These are phyloP conservation scores for Yarrowia sp. DNA, from an alignment of 805 yeast genomes.

Conservation along the genomic window DNA sequence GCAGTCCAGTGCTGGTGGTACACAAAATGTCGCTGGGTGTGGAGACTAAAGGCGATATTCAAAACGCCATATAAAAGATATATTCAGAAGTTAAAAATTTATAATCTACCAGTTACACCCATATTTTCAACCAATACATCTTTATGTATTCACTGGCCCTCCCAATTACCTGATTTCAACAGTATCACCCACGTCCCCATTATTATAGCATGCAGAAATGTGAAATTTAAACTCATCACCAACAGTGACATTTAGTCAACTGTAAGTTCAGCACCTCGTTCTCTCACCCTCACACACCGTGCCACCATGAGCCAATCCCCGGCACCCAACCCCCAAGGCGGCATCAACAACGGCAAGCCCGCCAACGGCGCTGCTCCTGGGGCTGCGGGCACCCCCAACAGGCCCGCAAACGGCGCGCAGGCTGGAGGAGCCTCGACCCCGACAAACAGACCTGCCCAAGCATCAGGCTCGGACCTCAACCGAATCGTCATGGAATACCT, in stretches of 20 bases:
- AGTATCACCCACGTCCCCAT: neutral
- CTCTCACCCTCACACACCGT: neutral
- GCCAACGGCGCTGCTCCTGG: constrained; percentile 34
- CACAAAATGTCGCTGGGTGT: no score
- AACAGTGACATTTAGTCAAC: constrained; percentile 12
- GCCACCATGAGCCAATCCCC: constrained; percentile 38
- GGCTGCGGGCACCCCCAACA: constrained; percentile 34
- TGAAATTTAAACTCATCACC: constrained; percentile 32
- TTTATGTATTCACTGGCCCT: no score
- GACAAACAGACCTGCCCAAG: constrained; percentile 36
- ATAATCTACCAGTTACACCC: neutral
- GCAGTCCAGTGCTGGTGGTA: no score
- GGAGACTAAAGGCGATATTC: no score
- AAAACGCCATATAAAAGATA: no score
- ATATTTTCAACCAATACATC: neutral
- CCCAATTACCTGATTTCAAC: neutral
- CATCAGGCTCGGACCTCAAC: constrained; percentile 72
- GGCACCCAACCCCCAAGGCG: constrained; percentile 36
- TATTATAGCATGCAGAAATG: neutral
- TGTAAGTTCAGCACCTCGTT: constrained; percentile 13
- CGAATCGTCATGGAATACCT: constrained; percentile 91
- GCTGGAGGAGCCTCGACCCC: constrained; percentile 34
- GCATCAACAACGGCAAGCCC: constrained; percentile 34
- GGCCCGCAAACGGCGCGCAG: constrained; percentile 30
- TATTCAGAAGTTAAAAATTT: no score